Evolutionary conservation across 495 filamentous ascomycete genomes (phyloP), one percentile per base, ranked within the genome.

Genomic region (Pseudomonodictys pantanalensis): DNA sequence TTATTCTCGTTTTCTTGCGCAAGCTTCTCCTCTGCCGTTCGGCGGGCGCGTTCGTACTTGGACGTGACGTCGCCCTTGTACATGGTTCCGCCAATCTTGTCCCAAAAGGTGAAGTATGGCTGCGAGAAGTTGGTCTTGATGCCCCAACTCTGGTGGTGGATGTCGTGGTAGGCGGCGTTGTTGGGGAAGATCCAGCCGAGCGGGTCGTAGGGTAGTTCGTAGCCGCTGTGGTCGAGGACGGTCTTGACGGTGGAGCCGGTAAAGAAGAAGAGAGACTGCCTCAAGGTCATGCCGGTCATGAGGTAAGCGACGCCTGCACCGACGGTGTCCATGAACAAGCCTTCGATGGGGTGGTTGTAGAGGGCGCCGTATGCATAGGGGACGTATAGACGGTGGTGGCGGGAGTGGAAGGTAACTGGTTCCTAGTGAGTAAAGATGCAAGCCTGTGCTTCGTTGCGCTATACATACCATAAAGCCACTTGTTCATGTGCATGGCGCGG

Each of bases 131-230:
- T 84, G 11, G 77, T 79, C 73, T 93, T 97, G 77, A 98, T 96
- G 45, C 93, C 93, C 93, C 92, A 98, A 76, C 89, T 95, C 76
- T 98, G 93, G 74, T 98, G 93, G 72, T 98, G 93, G 50, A 98
- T 89, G 71, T 98, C 93, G 72, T 98, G 93, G 73, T 95, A 98
- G 20, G 83, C 86, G 18, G 93, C 89, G 64, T 97, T 96, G 77
- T 98, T 96, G 68, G 87, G 86, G 32, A 89, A 95, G 28, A 96
- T 75, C 68, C 84, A 85, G 78, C 97, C 92, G 60, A 97, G 78
- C 18, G 93, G 93, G 72, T 98, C 92, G 83, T 86, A 97, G 5
- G 93, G 93, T 48, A 98, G 83, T n/a, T 81, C 78, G 67, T 97
- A 98, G 57, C 93, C 93, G 73, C 91, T 96, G 73, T 98, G 93